phyloP scores from a whole-genome alignment of 2,329 filamentous ascomycete genomes.

The Ophiostoma piceae region DNA sequence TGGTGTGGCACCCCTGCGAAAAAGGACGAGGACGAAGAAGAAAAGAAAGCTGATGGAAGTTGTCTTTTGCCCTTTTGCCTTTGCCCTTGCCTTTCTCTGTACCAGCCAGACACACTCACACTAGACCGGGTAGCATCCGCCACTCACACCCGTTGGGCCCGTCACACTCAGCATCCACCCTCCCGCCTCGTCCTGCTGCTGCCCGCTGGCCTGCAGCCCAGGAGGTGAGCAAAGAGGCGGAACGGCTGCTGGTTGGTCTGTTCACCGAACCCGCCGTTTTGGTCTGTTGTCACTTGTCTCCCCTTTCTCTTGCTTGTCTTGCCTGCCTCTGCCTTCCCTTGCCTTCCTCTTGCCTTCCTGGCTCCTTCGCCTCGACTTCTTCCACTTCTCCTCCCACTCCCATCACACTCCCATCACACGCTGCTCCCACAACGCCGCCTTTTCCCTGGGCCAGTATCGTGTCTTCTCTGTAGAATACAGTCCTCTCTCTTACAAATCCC shows the following conservation, averaged over 20 bases:
- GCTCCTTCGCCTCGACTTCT: background rate
- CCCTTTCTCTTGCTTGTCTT: background rate
- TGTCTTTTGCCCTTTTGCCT: background rate
- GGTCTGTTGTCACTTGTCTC: background rate
- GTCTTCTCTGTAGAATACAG: background rate
- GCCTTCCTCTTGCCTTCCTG: background rate
- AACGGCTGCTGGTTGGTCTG: constrained; percentile 24
- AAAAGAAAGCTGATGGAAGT: constrained; percentile 2
- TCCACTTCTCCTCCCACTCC: background rate
- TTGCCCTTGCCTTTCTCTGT: background rate
- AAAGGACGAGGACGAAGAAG: background rate
- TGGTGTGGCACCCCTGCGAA: background rate
- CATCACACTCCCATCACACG: no score
- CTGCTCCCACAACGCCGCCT: background rate
- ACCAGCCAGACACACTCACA: background rate
- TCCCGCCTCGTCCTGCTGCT: constrained; percentile 12
- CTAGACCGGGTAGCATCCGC: constrained; percentile 15
- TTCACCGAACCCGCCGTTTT: constrained; percentile 23
- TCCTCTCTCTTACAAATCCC: background rate
- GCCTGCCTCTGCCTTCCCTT: background rate
- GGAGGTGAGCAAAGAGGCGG: constrained; percentile 24
- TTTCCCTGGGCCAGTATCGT: background rate
- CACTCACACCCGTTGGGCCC: constrained; percentile 17
- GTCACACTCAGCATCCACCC: constrained; percentile 12
- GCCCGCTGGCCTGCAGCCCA: constrained; percentile 10